phyloP scores from a whole-genome alignment of 352 stramenopile genomes.

The Phytophthora aleatoria region DNA sequence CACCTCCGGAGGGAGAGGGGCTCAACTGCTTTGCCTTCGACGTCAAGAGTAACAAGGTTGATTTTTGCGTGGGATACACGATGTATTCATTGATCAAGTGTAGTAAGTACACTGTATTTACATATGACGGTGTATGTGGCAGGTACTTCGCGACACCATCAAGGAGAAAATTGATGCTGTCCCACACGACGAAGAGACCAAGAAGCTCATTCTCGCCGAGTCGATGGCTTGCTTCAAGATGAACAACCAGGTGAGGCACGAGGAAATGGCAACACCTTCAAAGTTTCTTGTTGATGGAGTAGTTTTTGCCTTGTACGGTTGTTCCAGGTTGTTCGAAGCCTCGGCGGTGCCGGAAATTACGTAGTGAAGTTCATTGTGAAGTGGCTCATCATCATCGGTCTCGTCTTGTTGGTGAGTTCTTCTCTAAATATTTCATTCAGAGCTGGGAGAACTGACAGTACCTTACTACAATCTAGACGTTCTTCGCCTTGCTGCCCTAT shows the following conservation, averaged over 20 bases:
- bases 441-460: not conserved
- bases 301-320: not conserved
- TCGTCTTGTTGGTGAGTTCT: constrained; percentile 57
- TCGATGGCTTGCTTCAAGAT: constrained; percentile 63
- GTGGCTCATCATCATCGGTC: constrained; percentile 55
- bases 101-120: not conserved
- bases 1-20: constrained; percentile 42
- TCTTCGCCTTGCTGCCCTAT: constrained; percentile 4
- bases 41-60: constrained; percentile 57
- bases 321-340: constrained; percentile 62
- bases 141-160: constrained; percentile 54
- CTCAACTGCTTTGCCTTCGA: constrained; percentile 60
- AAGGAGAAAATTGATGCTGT: constrained; percentile 69
- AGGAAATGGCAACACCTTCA: not conserved
- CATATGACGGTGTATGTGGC: not conserved
- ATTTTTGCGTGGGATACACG: not conserved
- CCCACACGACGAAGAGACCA: constrained; percentile 46
- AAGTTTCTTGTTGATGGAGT: not conserved
- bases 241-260: constrained; percentile 63
- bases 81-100: not conserved
- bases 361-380: constrained; percentile 63
- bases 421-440: no score
- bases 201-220: constrained; percentile 53
- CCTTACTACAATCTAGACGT: constrained; percentile 5
- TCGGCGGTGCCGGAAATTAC: constrained; percentile 55